phyloP scores from a whole-genome alignment of 2,329 filamentous ascomycete species.

The Pseudocercospora pini-densiflorae region DNA sequence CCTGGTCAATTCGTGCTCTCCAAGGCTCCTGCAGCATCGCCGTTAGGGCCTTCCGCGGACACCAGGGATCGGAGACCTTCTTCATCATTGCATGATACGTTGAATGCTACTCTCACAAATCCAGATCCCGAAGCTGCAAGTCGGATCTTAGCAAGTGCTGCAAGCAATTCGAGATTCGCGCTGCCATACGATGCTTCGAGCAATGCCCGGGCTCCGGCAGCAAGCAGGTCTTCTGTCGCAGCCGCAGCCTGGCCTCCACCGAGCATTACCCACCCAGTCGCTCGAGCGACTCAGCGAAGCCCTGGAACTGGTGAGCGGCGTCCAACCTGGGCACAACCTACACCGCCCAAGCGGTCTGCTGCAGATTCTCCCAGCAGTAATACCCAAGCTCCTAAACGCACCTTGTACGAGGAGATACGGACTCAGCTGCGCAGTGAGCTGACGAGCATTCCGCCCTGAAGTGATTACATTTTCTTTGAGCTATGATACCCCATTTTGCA shows the following conservation, averaged over 20 bases:
- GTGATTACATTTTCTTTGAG: neutral
- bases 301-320: neutral
- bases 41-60: neutral
- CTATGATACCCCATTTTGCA: conserved; percentile 1
- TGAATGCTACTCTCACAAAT: too few relatives aligned
- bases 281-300: neutral
- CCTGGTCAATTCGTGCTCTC: conserved; percentile 2
- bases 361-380: neutral
- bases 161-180: neutral
- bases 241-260: conserved; percentile 9
- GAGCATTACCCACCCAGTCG: conserved; percentile 9
- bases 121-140: neutral
- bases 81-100: neutral
- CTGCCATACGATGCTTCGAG: neutral
- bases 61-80: neutral
- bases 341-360: neutral
- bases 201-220: neutral
- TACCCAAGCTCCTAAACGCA: neutral
- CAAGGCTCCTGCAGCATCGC: neutral
- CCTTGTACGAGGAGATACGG: neutral
- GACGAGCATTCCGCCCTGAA: neutral
- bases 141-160: neutral
- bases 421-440: neutral
- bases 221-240: neutral
- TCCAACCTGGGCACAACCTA: neutral